Percentiles rank a stretch among this genome's conserved stretches.
These are phyloP conservation scores for Setaria viridis DNA, from an alignment of 202 grass and related monocot genomes.

Conservation along the genomic window DNA sequence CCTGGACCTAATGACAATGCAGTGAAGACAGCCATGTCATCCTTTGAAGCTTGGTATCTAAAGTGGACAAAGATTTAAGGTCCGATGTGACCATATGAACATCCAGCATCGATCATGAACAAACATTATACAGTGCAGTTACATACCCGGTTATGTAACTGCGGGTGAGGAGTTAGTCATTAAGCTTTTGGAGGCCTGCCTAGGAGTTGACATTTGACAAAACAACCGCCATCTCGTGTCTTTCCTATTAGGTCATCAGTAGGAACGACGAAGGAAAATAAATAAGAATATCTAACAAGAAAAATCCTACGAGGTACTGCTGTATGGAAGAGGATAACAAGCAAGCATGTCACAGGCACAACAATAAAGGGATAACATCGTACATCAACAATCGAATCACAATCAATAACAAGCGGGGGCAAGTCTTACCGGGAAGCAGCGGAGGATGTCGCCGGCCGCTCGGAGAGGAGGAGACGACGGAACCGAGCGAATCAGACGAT, in stretches of 20 bases:
- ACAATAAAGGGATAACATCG: neutral
- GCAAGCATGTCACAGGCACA: neutral
- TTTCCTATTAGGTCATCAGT: slow-evolving; percentile 8
- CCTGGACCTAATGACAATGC: slow-evolving; percentile 54
- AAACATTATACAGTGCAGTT: neutral
- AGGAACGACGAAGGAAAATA: neutral
- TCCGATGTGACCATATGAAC: neutral
- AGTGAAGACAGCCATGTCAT: slow-evolving; percentile 67
- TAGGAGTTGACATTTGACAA: slow-evolving; percentile 57
- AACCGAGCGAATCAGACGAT: neutral
- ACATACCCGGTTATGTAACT: slow-evolving; percentile 89
- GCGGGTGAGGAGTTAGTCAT: slow-evolving; percentile 78
- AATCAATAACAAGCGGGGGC: neutral
- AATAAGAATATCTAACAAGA: neutral
- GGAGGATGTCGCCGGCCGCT: neutral
- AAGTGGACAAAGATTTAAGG: neutral
- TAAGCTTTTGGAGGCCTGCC: slow-evolving; percentile 80
- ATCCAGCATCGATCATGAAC: neutral
- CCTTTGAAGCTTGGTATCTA: slow-evolving; percentile 81
- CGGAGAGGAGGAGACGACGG: neutral
- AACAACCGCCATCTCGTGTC: slow-evolving; percentile 53
- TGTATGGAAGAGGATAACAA: too few species aligned
- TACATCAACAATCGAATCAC: neutral
- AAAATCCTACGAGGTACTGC: too few species aligned
- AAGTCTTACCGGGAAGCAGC: neutral